phyloP scores from a whole-genome alignment of 345 rosid species.

The Noccaea bulbosa region DNA sequence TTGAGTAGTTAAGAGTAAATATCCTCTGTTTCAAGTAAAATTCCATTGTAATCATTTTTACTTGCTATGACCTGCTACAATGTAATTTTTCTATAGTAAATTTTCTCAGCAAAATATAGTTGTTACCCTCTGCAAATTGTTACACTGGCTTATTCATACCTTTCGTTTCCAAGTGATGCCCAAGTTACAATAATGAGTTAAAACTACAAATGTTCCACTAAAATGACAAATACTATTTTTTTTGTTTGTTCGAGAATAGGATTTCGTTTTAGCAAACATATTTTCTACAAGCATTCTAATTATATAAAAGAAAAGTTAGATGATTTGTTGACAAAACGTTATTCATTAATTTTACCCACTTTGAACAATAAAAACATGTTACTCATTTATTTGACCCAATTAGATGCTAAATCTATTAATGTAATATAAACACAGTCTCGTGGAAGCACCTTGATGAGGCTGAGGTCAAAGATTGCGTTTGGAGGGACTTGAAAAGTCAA shows the following conservation, averaged over 20 bases:
- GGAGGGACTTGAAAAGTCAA: slow-evolving; percentile 31
- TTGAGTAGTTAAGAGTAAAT: slow-evolving; percentile 11
- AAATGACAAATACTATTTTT: not conserved
- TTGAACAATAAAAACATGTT: slow-evolving; percentile 32
- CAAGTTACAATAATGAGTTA: not conserved
- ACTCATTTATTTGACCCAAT: slow-evolving; percentile 12
- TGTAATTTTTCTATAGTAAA: too few relatives aligned
- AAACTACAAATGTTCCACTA: not conserved
- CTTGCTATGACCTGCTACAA: too few relatives aligned
- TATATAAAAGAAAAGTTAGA: not conserved
- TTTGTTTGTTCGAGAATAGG: too few relatives aligned
- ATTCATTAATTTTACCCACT: slow-evolving; percentile 1
- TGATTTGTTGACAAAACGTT: not conserved
- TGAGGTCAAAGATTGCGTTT: slow-evolving; percentile 33
- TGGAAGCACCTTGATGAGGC: slow-evolving; percentile 21
- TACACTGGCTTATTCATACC: too few relatives aligned
- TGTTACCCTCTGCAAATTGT: too few relatives aligned
- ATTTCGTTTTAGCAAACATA: not conserved
- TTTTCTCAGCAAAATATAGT: too few relatives aligned
- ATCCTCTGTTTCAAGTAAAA: not conserved
- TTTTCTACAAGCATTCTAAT: not conserved
- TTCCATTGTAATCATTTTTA: too few relatives aligned
- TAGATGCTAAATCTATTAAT: not conserved
- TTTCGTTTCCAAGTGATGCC: too few relatives aligned
- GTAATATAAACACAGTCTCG: slow-evolving; percentile 32